A percentile compares a stretch with the other conserved stretches of the same genome.
These are phyloP conservation scores for Aspergillus indologenus DNA, from an alignment of 495 filamentous ascomycete species.

Conservation along the genomic window DNA sequence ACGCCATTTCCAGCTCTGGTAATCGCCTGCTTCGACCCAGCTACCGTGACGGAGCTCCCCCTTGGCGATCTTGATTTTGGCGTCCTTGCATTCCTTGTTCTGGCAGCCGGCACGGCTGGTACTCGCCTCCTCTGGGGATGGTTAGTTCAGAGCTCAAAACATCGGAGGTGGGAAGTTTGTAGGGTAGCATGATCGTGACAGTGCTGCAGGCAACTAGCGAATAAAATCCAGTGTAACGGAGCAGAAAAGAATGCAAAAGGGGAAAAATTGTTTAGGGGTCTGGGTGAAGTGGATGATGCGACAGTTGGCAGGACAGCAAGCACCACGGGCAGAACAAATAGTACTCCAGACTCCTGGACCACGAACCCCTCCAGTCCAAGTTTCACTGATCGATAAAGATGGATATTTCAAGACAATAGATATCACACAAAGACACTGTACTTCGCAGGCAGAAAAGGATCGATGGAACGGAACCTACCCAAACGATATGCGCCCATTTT, in stretches of 20 bases:
- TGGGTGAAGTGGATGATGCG: not conserved
- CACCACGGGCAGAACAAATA: too few relatives aligned
- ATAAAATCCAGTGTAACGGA: too few relatives aligned
- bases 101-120: constrained; percentile 65
- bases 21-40: constrained; percentile 53
- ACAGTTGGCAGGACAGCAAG: constrained; percentile 5
- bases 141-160: not conserved
- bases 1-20: constrained; percentile 61
- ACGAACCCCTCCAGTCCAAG: too few relatives aligned
- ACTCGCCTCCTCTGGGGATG: constrained; percentile 53
- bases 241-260: not conserved
- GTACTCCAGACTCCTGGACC: too few relatives aligned
- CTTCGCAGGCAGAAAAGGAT: too few relatives aligned
- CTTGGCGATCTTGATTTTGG: constrained; percentile 66
- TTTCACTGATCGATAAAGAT: too few relatives aligned
- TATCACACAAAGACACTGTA: too few relatives aligned
- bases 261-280: not conserved
- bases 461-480: constrained; percentile 12
- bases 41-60: constrained; percentile 69
- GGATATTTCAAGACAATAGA: too few relatives aligned
- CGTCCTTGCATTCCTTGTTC: constrained; percentile 63
- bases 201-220: too few relatives aligned
- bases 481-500: constrained; percentile 20
- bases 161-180: not conserved
- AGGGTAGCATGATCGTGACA: too few relatives aligned